phyloP scores from a whole-genome alignment of 306 rosid genomes.

The Ceratonia siliqua region DNA sequence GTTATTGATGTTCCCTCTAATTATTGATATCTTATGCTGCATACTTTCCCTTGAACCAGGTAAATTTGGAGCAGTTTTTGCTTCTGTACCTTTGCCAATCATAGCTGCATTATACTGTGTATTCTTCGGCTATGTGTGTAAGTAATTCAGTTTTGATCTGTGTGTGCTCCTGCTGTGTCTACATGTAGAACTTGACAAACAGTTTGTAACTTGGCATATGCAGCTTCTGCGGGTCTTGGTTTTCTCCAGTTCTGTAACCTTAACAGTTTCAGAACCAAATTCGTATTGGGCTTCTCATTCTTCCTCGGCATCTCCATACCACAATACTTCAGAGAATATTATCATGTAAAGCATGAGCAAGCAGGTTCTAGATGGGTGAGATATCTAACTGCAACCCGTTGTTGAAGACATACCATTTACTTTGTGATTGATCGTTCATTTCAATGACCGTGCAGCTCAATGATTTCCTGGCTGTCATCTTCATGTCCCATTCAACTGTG shows the following conservation, averaged over 20 bases:
- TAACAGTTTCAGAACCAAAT: conserved; percentile 80
- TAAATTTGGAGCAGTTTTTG: conserved; percentile 77
- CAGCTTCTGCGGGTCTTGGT: conserved; percentile 84
- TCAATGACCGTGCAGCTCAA: conserved; percentile 45
- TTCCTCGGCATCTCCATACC: conserved; percentile 82
- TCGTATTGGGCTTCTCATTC: conserved; percentile 75
- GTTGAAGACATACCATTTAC: neutral
- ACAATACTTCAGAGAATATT: conserved; percentile 77
- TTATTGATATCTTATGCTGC: neutral
- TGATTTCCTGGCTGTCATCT: conserved; percentile 53
- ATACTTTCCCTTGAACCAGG: conserved; percentile 43
- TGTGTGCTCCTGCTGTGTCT: neutral
- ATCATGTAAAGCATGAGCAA: conserved; percentile 42
- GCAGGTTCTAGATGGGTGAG: conserved; percentile 68
- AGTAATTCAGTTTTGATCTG: conserved; percentile 25
- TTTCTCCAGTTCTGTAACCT: conserved; percentile 88
- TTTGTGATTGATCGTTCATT: neutral
- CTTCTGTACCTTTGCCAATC: conserved; percentile 79
- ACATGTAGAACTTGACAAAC: neutral
- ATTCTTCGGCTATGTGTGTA: conserved; percentile 77
- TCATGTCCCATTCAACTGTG: conserved; percentile 75
- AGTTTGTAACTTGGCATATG: conserved; percentile 20
- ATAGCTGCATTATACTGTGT: conserved; percentile 76
- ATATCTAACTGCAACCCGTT: conserved; percentile 7
- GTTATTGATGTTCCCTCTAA: neutral